Conservation (phyloP, 805 yeast genomes). For the Dipodascopsis uninucleata region DNA sequence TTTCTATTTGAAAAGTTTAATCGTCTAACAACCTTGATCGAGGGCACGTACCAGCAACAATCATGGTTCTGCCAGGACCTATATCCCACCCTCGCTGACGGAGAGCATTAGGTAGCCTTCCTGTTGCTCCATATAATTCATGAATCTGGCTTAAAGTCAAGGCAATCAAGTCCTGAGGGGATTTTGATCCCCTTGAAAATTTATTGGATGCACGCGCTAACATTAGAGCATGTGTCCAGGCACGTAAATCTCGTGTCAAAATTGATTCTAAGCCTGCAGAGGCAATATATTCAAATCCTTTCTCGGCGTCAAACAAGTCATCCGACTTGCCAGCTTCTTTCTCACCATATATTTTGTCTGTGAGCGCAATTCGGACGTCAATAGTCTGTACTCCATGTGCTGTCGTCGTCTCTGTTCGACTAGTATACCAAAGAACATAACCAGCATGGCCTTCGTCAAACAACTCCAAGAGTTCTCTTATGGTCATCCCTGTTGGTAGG, state of each 20-base stretch:
- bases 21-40: too few relatives aligned
- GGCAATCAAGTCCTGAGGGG: too few relatives aligned
- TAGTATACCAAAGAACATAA: conserved; percentile 28
- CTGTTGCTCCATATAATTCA: too few relatives aligned
- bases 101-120: conserved; percentile 14
- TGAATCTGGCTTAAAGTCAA: too few relatives aligned
- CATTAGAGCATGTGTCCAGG: conserved; percentile 35
- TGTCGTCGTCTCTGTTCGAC: conserved; percentile 2
- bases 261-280: too few relatives aligned
- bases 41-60: conserved; percentile 20
- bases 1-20: too few relatives aligned
- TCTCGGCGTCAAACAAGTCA: too few relatives aligned
- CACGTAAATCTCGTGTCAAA: conserved; percentile 29
- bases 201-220: too few relatives aligned
- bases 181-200: too few relatives aligned
- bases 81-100: conserved; percentile 15
- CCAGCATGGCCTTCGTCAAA: conserved; percentile 25
- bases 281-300: too few relatives aligned
- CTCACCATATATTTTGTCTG: too few relatives aligned
- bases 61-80: conserved; percentile 19
- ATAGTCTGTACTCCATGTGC: conserved; percentile 7
- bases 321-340: too few relatives aligned
- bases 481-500: conserved; percentile 18
- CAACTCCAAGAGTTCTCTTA: conserved; percentile 9
- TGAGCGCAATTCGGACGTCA: conserved; percentile 28